phyloP scores from a whole-genome alignment of 345 rosid genomes.

The Reutealis trisperma region DNA sequence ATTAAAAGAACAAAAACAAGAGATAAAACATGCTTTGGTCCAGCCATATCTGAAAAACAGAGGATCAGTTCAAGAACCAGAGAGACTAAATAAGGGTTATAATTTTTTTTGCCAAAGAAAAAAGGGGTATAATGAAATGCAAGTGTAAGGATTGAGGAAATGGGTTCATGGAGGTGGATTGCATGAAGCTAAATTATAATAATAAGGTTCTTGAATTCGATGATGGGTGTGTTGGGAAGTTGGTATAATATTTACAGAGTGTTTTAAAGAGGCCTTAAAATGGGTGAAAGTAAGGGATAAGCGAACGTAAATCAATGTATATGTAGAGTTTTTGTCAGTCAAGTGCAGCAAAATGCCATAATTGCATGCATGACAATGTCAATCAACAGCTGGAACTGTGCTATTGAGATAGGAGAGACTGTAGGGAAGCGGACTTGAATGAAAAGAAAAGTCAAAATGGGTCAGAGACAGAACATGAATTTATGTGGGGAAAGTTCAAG shows the following conservation, averaged over 20 bases:
- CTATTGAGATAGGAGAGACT: conserved; percentile 30
- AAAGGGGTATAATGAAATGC: neutral
- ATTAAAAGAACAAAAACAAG: conserved; percentile 30
- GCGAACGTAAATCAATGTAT: neutral
- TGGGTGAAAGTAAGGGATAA: conserved; percentile 31
- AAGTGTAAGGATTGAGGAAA: neutral
- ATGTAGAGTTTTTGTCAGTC: neutral
- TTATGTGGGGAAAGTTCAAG: neutral
- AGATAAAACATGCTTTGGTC: neutral
- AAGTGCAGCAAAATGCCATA: conserved; percentile 19
- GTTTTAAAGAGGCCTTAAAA: conserved; percentile 24
- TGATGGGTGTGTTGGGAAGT: conserved; percentile 16
- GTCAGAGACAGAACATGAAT: conserved; percentile 34
- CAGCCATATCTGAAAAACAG: conserved; percentile 3
- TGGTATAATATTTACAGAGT: conserved; percentile 7
- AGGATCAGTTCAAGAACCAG: neutral
- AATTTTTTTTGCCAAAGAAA: too few relatives aligned
- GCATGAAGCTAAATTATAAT: neutral
- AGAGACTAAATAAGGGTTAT: neutral
- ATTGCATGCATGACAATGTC: conserved; percentile 39
- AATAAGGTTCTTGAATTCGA: neutral
- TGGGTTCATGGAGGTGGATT: neutral
- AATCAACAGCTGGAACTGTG: conserved; percentile 39
- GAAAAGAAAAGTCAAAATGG: conserved; percentile 36
- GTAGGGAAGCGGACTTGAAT: conserved; percentile 10